Base-by-base conservation (phyloP, 176 grass and related monocot species). In the Oryza nivara region DNA sequence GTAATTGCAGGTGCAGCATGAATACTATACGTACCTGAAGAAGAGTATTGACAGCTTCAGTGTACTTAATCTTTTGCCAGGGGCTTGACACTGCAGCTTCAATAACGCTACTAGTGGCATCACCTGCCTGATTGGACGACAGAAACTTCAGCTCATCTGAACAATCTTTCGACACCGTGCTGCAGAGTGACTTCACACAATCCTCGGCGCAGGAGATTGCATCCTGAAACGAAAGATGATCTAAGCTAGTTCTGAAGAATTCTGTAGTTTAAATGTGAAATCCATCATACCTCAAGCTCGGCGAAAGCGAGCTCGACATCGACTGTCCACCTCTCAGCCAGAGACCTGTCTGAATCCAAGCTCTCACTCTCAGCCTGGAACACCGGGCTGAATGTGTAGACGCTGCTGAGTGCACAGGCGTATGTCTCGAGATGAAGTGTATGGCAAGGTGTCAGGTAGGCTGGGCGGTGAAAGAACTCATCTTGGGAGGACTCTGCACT, bases 381-480 rank as follows among this genome's bases (percentile, higher is more conserved):
- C 40, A 54, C 83, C 1, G 92, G 89, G 51, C 84, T 81, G 48
- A 87, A 79, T 20, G 89, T 72, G 82, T 94, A 94, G 63, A 94
- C 86, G 17, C 76, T 75, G 72, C 89, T 88, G 51, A 94, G 84
- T 10, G 80, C 86, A 32, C 92, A 91, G 30, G 89, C 84, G 49
- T 89, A 89, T 22, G 83, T 85, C 84, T 94, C 92, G 34, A 94
- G 89, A 69, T 94, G 92, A 82, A 89, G 86, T 16, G 46, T 74
- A 14, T 80, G 52, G 22, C 81, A 48, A 13, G 68, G 61, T 35
- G 83, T 79, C 11, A 94, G 85, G 76, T 89, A 84, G 11, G 71
- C 80, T 75, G 83, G 69, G 32, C 80, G 32, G 35, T 80, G 56
- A 81, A 88, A 93, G 80, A 80, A 88, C 54, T 86, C 74, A 12